Conservation (phyloP, 2,329 filamentous ascomycete genomes). For the Davidsoniella australis region DNA sequence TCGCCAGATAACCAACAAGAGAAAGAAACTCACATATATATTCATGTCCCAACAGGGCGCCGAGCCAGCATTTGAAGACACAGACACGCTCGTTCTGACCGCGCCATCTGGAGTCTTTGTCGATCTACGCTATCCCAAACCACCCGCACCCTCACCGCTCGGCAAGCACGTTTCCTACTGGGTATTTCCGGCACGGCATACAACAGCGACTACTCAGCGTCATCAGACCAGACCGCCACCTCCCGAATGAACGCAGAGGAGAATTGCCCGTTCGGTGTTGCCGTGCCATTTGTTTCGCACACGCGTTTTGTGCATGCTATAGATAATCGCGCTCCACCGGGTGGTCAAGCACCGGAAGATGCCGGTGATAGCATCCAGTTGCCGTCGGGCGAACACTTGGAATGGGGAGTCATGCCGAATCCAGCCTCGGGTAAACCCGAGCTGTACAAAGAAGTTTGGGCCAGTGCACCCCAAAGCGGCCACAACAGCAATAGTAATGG, state of each 20-base stretch:
- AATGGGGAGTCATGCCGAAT: slow-evolving; percentile 43
- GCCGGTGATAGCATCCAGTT: slow-evolving; percentile 36
- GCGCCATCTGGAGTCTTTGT: slow-evolving; percentile 40
- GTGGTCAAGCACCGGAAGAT: slow-evolving; percentile 23
- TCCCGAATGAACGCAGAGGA: too few relatives aligned
- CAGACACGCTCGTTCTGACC: slow-evolving; percentile 42
- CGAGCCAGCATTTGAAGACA: slow-evolving; percentile 4
- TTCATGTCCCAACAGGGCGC: not conserved
- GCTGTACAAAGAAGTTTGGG: slow-evolving; percentile 52
- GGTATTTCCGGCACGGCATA: slow-evolving; percentile 5
- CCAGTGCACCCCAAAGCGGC: too few relatives aligned
- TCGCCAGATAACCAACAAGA: not conserved
- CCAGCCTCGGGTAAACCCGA: slow-evolving; percentile 32
- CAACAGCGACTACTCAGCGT: not conserved
- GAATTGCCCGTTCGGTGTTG: not conserved
- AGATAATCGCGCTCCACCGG: slow-evolving; percentile 33
- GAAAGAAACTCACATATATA: not conserved
- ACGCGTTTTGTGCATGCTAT: slow-evolving; percentile 39
- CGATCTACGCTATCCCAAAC: slow-evolving; percentile 35
- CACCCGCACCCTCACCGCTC: not conserved
- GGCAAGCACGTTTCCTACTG: slow-evolving; percentile 1
- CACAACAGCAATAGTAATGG: too few relatives aligned
- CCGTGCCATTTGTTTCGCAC: slow-evolving; percentile 15
- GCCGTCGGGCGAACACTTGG: slow-evolving; percentile 27
- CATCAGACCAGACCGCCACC: not conserved